A percentile compares a stretch with the other conserved stretches of the same genome.
phyloP scores from a whole-genome alignment of 352 stramenopile genomes.

The Globisporangium nunn region DNA sequence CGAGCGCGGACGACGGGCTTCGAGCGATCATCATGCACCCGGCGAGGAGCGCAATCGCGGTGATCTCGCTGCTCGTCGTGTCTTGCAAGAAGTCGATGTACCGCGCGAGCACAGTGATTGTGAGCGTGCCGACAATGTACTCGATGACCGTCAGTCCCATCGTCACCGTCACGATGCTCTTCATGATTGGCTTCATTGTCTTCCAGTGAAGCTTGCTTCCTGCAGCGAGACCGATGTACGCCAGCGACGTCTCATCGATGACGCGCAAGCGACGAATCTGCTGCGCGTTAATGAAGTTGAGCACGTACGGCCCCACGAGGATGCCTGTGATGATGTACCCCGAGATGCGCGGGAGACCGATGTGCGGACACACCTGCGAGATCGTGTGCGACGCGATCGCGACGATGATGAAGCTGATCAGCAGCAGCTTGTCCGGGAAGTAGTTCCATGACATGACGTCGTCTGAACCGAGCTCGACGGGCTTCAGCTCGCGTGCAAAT shows the following conservation, averaged over 20 bases:
- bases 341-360: slow-evolving; percentile 56
- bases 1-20: slow-evolving; percentile 55
- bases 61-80: slow-evolving; percentile 48
- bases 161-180: slow-evolving; percentile 45
- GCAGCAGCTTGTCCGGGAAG: slow-evolving; percentile 37
- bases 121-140: slow-evolving; percentile 60
- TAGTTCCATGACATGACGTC: slow-evolving; percentile 45
- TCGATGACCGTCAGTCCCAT: slow-evolving; percentile 45
- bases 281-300: slow-evolving; percentile 37
- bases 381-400: slow-evolving; percentile 55
- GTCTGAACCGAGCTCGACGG: slow-evolving; percentile 41
- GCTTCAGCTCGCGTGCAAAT: slow-evolving; percentile 54
- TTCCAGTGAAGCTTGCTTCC: slow-evolving; percentile 60
- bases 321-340: slow-evolving; percentile 64
- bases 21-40: slow-evolving; percentile 71
- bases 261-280: slow-evolving; percentile 47
- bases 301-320: slow-evolving; percentile 53
- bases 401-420: slow-evolving; percentile 54
- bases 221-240: slow-evolving; percentile 56
- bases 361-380: slow-evolving; percentile 45
- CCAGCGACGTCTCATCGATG: slow-evolving; percentile 58
- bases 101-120: slow-evolving; percentile 45
- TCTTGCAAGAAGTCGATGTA: slow-evolving; percentile 61
- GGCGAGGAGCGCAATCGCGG: slow-evolving; percentile 51
- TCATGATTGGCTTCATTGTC: slow-evolving; percentile 53